Base-by-base conservation (phyloP, 352 stramenopile genomes). In the Pythium vanterpoolii region DNA sequence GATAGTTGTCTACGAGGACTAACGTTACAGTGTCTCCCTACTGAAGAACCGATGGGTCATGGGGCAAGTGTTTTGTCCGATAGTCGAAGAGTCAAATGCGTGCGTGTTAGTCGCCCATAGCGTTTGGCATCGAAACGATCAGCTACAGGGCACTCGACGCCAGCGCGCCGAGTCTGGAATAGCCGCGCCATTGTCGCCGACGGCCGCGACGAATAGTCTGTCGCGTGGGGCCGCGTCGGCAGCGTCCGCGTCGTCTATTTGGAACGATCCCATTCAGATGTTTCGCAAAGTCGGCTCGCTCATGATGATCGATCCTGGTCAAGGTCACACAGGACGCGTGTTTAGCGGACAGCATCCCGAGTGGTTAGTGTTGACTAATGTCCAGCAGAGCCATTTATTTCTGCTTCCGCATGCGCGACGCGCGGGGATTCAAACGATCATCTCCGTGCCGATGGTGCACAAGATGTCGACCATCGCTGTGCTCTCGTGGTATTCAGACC, bases 391-490 rank as follows among this genome's bases (percentile, higher is more conserved):
- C 4, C 76, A 89, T 19, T 89, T 89, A 60, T 93, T 93, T 50
- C 62, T 93, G 27, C 66, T 88, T 9, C 83, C 83, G 0, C 77
- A 90, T 21, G 81, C 83, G 19, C 76, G 83, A 40, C 74, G 70
- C 40, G 83, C 83, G 14, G 77, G 78, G 1, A 64, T 93, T 16
- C 75, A 88, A 42, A 88, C 80, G 0, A 60, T 89, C 8, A 68
- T 93, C 16, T 89, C 81, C 4, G 77, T 86, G 5, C 83, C 83
- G 0, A 91, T 93, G 83, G 81, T 93, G 39, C 87, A 79, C 61
- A 93, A 91, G 58, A 83, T 93, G 72, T 86, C 81, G 24, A 83
- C 83, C 0, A 73, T 93, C 31, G 83, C 83, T 8, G 81, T 93
- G 16, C 46, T 93, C n/a, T 90, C 81, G 8, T 93, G 81, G 83